Conservation (phyloP, 768 basidiomycete genomes). For the Solioccasus polychromus region DNA sequence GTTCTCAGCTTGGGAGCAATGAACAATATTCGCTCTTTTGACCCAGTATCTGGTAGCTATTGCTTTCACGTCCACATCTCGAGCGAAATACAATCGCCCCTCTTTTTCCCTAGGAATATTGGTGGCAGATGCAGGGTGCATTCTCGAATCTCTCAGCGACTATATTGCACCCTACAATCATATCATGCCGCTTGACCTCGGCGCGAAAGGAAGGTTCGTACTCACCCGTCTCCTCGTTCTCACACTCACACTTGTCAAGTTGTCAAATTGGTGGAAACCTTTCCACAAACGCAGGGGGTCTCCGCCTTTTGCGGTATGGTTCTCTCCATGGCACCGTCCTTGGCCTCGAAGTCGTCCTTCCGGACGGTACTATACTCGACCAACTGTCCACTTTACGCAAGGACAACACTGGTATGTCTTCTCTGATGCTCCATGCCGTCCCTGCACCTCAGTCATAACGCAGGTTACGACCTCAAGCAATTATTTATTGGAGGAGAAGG, state of each 20-base stretch:
- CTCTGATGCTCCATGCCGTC: background rate
- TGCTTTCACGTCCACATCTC: conserved; percentile 2
- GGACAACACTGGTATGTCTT: conserved; percentile 85
- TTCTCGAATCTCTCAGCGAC: conserved; percentile 85
- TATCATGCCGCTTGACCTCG: conserved; percentile 95
- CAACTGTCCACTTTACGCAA: conserved; percentile 89
- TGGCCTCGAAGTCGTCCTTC: conserved; percentile 92
- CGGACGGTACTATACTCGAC: conserved; percentile 89
- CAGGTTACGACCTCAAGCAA: conserved; percentile 97
- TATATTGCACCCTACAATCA: conserved; percentile 84
- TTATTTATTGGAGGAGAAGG: conserved; percentile 98
- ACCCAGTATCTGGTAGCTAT: conserved; percentile 70
- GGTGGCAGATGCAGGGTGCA: conserved; percentile 91
- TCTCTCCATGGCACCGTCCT: conserved; percentile 93
- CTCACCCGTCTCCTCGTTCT: background rate
- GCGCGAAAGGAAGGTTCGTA: conserved; percentile 88
- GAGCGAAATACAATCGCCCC: conserved; percentile 2
- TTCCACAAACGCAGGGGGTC: conserved; percentile 96
- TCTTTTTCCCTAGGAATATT: conserved; percentile 62
- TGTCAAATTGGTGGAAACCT: conserved; percentile 99
- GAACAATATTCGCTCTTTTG: conserved; percentile 78
- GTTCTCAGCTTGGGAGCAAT: conserved; percentile 83
- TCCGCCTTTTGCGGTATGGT: conserved; percentile 90
- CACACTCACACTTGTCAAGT: conserved; percentile 35
- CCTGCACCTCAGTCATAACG: conserved; percentile 2